Evolutionary conservation across 1,284 basidiomycete genomes (phyloP).

Genomic region (Polyporus tsugae): DNA sequence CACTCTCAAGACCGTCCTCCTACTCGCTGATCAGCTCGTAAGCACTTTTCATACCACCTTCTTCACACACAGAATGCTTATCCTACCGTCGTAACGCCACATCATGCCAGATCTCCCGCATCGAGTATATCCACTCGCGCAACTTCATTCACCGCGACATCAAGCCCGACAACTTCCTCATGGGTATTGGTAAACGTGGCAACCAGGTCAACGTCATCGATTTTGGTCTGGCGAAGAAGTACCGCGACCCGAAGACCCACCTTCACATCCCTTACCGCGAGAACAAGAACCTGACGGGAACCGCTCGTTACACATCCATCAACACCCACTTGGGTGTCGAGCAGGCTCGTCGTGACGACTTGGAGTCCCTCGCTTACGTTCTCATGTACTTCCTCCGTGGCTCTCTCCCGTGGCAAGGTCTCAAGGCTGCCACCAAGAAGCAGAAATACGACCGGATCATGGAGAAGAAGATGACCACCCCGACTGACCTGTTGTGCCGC

Average conservation of each 20-base stretch:
- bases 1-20: conserved; percentile 94
- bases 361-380: conserved; percentile 96
- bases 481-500: conserved; percentile 94
- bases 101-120: conserved; percentile 86
- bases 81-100: conserved; percentile 21
- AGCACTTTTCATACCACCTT: conserved; percentile 41
- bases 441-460: conserved; percentile 99
- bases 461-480: conserved; percentile 99
- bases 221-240: conserved; percentile 99
- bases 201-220: conserved; percentile 99
- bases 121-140: conserved; percentile 99
- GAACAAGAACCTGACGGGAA: conserved; percentile 99
- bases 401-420: conserved; percentile 95
- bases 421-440: conserved; percentile 99
- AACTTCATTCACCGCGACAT: conserved; percentile 99
- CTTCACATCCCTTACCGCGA: conserved; percentile 99
- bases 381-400: conserved; percentile 99
- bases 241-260: conserved; percentile 99
- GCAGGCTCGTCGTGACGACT: conserved; percentile 95
- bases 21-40: conserved; percentile 97
- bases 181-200: conserved; percentile 99
- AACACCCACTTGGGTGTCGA: conserved; percentile 99
- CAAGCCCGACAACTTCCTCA: conserved; percentile 99
- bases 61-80: conserved; percentile 20
- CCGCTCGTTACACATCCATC: conserved; percentile 99